Conservation (phyloP, 352 stramenopile species). For the Pelagophyceae sp. region DNA sequence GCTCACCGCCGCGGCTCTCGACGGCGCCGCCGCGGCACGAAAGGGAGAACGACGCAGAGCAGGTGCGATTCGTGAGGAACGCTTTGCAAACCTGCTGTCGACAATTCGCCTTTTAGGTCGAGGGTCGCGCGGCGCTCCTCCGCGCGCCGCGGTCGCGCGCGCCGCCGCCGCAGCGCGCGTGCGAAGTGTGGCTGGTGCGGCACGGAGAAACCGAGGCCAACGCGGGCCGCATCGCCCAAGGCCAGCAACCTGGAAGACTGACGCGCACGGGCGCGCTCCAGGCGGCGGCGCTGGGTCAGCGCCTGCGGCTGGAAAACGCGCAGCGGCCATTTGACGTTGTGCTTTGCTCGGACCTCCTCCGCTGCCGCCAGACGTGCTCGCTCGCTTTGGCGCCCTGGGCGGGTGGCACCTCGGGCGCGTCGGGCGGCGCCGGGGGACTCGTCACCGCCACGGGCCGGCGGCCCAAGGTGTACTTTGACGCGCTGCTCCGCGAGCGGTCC, state of each 20-base stretch:
- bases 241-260: background rate
- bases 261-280: background rate
- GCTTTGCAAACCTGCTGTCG: too few relatives aligned
- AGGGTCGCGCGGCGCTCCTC: too few relatives aligned
- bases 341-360: background rate
- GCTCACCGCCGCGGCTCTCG: too few relatives aligned
- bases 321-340: background rate
- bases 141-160: too few relatives aligned
- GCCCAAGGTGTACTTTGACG: background rate
- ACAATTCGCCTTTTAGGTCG: too few relatives aligned
- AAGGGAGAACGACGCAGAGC: too few relatives aligned
- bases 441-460: background rate
- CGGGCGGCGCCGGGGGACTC: background rate
- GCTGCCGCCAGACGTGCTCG: constrained; percentile 1
- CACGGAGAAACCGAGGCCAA: constrained; percentile 11
- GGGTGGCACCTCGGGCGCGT: too few relatives aligned
- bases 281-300: background rate
- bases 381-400: background rate
- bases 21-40: too few relatives aligned
- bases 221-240: constrained; percentile 6
- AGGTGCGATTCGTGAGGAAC: too few relatives aligned
- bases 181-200: constrained; percentile 14
- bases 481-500: background rate
- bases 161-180: background rate
- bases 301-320: background rate